Percentiles rank a stretch among this genome's conserved stretches.
phyloP scores from a whole-genome alignment of 257 asterid species.

The Salvia rosmarinus region DNA sequence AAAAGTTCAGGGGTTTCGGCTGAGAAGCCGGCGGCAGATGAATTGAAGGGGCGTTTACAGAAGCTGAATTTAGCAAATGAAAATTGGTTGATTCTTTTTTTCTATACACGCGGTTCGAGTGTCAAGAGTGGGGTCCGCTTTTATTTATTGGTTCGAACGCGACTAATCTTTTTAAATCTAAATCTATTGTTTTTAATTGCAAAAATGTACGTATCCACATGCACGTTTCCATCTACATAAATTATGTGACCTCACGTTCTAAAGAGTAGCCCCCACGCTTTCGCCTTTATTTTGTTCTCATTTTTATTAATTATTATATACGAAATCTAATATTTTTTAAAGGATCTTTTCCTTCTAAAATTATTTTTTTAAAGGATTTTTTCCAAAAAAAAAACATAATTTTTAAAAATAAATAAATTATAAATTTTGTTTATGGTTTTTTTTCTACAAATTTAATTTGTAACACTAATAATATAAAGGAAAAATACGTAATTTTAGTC shows the following conservation, averaged over 20 bases:
- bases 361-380: too few relatives aligned
- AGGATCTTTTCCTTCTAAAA: too few relatives aligned
- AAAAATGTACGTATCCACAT: neutral
- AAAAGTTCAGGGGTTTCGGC: slow-evolving; percentile 17
- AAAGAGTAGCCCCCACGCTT: neutral
- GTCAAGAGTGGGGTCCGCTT: slow-evolving; percentile 26
- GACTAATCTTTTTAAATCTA: neutral
- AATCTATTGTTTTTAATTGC: too few relatives aligned
- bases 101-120: slow-evolving; percentile 40
- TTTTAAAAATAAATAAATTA: too few relatives aligned
- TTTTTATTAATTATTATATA: neutral
- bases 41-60: slow-evolving; percentile 45
- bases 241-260: slow-evolving; percentile 25
- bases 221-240: slow-evolving; percentile 30
- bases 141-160: slow-evolving; percentile 17
- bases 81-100: neutral
- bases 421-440: too few relatives aligned
- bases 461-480: too few relatives aligned
- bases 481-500: too few relatives aligned
- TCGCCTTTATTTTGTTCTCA: neutral
- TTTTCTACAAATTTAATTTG: too few relatives aligned
- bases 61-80: slow-evolving; percentile 20
- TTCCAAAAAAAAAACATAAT: too few relatives aligned
- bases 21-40: slow-evolving; percentile 37
- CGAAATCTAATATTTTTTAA: neutral